Evolutionary conservation across 1,139 yeast species (phyloP), one percentile per base, ranked within the genome.

Genomic region (Geotrichum fermentans): DNA sequence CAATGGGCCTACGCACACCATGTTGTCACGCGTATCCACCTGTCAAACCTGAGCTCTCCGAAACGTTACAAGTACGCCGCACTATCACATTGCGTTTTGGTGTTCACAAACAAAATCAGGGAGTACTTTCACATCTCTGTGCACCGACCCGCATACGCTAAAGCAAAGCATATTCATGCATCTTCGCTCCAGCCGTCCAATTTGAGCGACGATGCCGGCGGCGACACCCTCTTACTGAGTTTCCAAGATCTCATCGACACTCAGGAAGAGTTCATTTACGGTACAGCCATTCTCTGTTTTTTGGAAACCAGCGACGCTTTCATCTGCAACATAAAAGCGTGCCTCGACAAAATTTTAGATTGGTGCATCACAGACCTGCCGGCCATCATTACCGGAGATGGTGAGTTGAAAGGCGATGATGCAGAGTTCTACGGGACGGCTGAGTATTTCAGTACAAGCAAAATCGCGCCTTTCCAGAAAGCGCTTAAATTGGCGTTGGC

Each of bases 71-170:
- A n/a, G 13, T 2, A 30, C 2, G 13, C 38, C 2, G 30, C 32
- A 21, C 26, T 41, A 8, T 26, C 44, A 11, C 44, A 41, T 21
- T 22, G 35, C 3, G 44, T 32, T 18, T 24, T 41, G 24, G 44
- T 41, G 2, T 32, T 41, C 17, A 11, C 33, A n/a, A 41, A 41
- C 44, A 41, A 41, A 32, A 8, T 41, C 13, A 41, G 32, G 44
- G 44, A 41, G 30, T 41, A 41, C 21, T n/a, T 41, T n/a, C 38
- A 41, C 30, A 32, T 32, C 22, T 32, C 38, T 7, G 44, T 41
- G 20, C 38, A 32, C 10, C 30, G 2, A 14, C 44, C 29, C 14
- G 14, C 16, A 11, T 33, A 41, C 20, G 38, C 21, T 3, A 32
- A 20, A 14, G 43, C 35, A 11, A 26, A 16, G 17, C 43, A 40